Evolutionary conservation across 768 basidiomycete species (phyloP), one percentile per base, ranked within the genome.

Genomic region (Erythrobasidium yunnanense): DNA sequence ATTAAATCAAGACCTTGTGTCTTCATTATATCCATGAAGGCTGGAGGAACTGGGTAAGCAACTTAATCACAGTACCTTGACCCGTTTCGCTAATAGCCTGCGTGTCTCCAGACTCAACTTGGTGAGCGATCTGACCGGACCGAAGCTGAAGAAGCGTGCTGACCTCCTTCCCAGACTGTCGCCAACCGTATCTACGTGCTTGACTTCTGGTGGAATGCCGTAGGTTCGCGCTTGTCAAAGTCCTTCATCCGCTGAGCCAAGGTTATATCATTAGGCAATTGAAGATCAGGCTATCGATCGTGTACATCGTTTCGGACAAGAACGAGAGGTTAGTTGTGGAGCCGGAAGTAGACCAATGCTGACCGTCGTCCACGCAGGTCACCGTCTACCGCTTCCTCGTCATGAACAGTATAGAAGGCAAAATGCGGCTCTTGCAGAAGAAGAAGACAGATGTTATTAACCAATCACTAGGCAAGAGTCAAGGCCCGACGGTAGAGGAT

Each of bases 11-110:
- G 52, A 20, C 49, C 65, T 22, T 63, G 65, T 55, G 52, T 74
- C n/a, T 53, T 73, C 7, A 66, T 72, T 38, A 70, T 69, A 2
- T 73, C 73, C n/a, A 75, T 90, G 75, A 90, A 88, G 75, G 92
- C 92, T 2, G 92, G 91, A 27, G 92, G 92, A 25, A 89, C 91
- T 23, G 92, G 91, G n/a, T n/a, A n/a, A n/a, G n/a, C n/a, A n/a
- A n/a, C n/a, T n/a, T n/a, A n/a, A n/a, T n/a, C n/a, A n/a, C n/a
- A n/a, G n/a, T n/a, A n/a, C n/a, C n/a, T n/a, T n/a, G n/a, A n/a
- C n/a, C n/a, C n/a, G n/a, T n/a, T n/a, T n/a, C n/a, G n/a, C n/a
- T n/a, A n/a, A n/a, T n/a, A n/a, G n/a, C n/a, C n/a, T n/a, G n/a
- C n/a, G n/a, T n/a, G n/a, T n/a, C n/a, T n/a, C n/a, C n/a, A n/a